Base-by-base conservation (phyloP, 495 filamentous ascomycete genomes). In the Pseudoneurospora amorphoporcata region DNA sequence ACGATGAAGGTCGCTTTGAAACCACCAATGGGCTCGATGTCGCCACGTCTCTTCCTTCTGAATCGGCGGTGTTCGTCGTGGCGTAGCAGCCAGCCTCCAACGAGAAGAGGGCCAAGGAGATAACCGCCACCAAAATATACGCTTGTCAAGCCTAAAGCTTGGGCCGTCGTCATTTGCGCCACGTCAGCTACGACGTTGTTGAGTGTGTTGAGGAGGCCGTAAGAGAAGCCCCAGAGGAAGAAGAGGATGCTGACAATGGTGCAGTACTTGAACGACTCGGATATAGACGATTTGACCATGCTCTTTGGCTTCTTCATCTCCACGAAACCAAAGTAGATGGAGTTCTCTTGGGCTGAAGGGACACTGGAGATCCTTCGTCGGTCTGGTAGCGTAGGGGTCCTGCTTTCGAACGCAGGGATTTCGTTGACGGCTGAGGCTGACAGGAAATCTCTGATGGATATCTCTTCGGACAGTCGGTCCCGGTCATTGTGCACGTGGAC, bases 191-290 rank as follows among this genome's bases (percentile, higher is more conserved):
- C 91, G 74, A 70, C 84, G 70, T 83, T 81, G 76, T 95, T 95
- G 58, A 96, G 85, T 37, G 74, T 79, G 72, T 80, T 77, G 12
- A 96, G 85, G 38, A 97, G 86, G 16, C 93, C 92, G 78, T 96
- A 95, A 0, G 91, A 90, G 74, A 97, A 92, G 0, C 94, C 93
- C 93, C 92, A 95, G 3, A 97, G 83, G 75, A 97, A 92, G 80
- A 95, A 96, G 1, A 97, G 83, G 65, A 93, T 87, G 39, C 91
- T 93, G 73, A 93, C 91, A 41, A 93, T 80, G 38, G 81, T 80
- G 76, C 84, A 84, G 73, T 87, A 87, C 72, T 80, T 84, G 75
- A 86, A 82, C 1, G 82, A 83, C 58, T 88, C 85, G 58, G 73
- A 73, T 2, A 81, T 79, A 5, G 79, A 81, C 9, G 83, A 82